phyloP scores from a whole-genome alignment of 2,329 filamentous ascomycete genomes.

The Tolypocladium endophyticum region DNA sequence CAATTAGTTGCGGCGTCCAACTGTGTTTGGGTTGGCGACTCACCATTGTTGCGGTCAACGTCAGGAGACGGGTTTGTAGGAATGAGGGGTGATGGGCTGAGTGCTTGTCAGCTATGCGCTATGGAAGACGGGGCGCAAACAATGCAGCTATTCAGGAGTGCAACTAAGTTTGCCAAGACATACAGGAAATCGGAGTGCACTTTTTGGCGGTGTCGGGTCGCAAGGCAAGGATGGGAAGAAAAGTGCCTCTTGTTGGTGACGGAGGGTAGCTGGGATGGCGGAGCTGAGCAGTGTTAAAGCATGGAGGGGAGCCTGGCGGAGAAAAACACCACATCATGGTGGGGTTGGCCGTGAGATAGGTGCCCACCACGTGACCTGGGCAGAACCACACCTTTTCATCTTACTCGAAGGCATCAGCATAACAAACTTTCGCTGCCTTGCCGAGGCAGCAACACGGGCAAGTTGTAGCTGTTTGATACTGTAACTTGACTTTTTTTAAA shows the following conservation, averaged over 20 bases:
- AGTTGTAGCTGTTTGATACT: neutral
- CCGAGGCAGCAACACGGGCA: neutral
- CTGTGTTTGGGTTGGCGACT: constrained; percentile 13
- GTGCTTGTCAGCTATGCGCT: constrained; percentile 14
- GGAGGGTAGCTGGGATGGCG: neutral
- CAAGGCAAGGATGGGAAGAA: neutral
- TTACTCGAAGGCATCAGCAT: neutral
- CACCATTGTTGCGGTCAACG: constrained; percentile 29
- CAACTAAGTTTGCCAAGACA: neutral
- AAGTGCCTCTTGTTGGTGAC: constrained; percentile 5
- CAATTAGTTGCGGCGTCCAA: neutral
- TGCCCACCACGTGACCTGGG: constrained; percentile 17
- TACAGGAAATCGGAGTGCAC: neutral
- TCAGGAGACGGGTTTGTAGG: constrained; percentile 16
- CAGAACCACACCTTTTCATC: neutral
- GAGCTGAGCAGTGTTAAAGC: constrained; percentile 2
- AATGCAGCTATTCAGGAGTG: neutral
- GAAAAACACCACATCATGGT: constrained; percentile 21
- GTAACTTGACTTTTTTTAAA: constrained; percentile 8
- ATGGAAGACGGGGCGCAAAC: neutral
- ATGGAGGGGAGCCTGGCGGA: constrained; percentile 16
- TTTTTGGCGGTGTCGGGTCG: neutral
- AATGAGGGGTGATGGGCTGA: constrained; percentile 8
- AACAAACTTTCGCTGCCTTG: constrained; percentile 7
- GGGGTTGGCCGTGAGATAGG: constrained; percentile 20